Conservation (phyloP, 2,329 filamentous ascomycete genomes). For the Cercospora sp. region DNA sequence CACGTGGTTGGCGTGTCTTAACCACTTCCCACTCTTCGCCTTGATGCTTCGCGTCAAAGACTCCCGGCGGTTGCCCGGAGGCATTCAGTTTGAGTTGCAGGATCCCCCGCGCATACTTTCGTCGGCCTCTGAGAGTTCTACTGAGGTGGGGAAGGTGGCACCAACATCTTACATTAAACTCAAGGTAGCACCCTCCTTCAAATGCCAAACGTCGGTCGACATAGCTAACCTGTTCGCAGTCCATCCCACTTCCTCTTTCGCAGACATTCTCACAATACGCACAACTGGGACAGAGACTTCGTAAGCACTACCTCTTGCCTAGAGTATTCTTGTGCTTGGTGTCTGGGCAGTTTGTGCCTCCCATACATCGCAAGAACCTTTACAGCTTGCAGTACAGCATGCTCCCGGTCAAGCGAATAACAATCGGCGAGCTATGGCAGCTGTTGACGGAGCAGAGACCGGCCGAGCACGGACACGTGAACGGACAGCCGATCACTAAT, state of each 20-base stretch:
- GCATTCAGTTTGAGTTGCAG: constrained; percentile 86
- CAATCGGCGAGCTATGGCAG: constrained; percentile 81
- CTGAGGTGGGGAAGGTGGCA: constrained; percentile 38
- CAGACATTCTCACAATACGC: constrained; percentile 98
- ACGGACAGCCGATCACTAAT: constrained; percentile 27
- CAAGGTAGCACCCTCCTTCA: constrained; percentile 59
- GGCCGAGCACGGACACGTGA: constrained; percentile 23
- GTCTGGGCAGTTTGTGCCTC: constrained; percentile 82
- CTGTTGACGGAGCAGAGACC: constrained; percentile 31
- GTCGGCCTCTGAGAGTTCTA: constrained; percentile 20
- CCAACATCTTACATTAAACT: constrained; percentile 82
- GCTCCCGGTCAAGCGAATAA: constrained; percentile 78
- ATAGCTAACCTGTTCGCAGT: constrained; percentile 53
- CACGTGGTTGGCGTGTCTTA: constrained; percentile 87
- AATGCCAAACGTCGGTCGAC: not conserved
- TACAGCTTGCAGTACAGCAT: constrained; percentile 98
- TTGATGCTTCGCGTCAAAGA: constrained; percentile 96
- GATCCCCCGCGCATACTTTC: constrained; percentile 57
- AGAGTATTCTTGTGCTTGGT: constrained; percentile 83
- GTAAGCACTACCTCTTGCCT: constrained; percentile 91
- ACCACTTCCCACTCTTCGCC: constrained; percentile 96
- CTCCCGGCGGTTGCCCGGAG: constrained; percentile 81
- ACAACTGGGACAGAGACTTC: constrained; percentile 85
- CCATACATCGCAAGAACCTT: constrained; percentile 89
- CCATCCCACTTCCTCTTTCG: constrained; percentile 83